These are phyloP conservation scores for Aspergillus jensenii DNA, from an alignment of 2,329 filamentous ascomycete genomes.

Conservation along the genomic window DNA sequence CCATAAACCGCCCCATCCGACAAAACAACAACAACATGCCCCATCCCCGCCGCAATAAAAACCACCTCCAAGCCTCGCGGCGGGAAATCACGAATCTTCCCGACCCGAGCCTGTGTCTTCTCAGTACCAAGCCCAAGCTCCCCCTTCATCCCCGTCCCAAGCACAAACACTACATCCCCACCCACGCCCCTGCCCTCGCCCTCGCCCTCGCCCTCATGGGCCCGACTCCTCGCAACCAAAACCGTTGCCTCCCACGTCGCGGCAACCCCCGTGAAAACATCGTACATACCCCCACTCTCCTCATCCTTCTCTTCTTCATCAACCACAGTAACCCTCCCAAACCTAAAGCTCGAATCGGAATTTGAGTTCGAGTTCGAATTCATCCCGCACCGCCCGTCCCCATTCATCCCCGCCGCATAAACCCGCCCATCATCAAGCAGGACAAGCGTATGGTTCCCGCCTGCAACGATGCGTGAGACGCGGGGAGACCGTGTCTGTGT, in stretches of 20 bases:
- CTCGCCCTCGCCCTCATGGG: too few relatives aligned
- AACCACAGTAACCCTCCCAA: slow-evolving; percentile 29
- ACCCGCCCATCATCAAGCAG: slow-evolving; percentile 60
- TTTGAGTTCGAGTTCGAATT: neutral
- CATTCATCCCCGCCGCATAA: slow-evolving; percentile 65
- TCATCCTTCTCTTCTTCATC: neutral
- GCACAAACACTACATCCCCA: slow-evolving; percentile 54
- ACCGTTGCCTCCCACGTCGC: slow-evolving; percentile 79
- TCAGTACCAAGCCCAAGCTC: slow-evolving; percentile 65
- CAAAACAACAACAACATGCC: slow-evolving; percentile 73
- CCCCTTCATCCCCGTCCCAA: slow-evolving; percentile 68
- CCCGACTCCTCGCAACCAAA: slow-evolving; percentile 44
- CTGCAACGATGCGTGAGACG: slow-evolving; percentile 53
- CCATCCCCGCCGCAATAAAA: slow-evolving; percentile 71
- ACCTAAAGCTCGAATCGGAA: slow-evolving; percentile 16
- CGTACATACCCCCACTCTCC: slow-evolving; percentile 10
- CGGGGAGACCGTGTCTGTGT: too few relatives aligned
- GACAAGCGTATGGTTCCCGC: slow-evolving; percentile 85
- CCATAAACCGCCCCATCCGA: slow-evolving; percentile 76
- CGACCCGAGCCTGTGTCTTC: slow-evolving; percentile 30
- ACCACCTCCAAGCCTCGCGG: slow-evolving; percentile 58
- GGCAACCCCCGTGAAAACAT: slow-evolving; percentile 53
- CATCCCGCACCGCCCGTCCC: slow-evolving; percentile 44
- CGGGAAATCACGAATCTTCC: slow-evolving; percentile 63
- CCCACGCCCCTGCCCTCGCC: too few relatives aligned